phyloP scores from a whole-genome alignment of 768 basidiomycete species.

The Suillus spraguei region DNA sequence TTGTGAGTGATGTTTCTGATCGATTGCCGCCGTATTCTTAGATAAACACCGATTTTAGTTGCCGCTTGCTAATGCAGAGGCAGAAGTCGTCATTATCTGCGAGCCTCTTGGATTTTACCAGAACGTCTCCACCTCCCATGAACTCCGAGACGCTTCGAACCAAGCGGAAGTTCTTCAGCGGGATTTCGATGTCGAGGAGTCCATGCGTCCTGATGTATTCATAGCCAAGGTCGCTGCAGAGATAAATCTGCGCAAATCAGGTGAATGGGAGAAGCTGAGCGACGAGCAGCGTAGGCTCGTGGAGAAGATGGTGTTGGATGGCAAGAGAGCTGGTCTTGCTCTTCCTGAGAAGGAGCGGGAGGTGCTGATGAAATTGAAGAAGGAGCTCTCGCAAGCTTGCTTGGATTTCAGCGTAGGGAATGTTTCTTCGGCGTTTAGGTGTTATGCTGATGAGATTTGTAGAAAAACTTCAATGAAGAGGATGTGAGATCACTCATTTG shows the following conservation, averaged over 20 bases:
- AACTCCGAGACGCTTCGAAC: conserved; percentile 81
- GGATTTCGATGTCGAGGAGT: conserved; percentile 73
- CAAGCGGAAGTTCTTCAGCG: conserved; percentile 70
- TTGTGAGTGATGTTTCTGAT: conserved; percentile 52
- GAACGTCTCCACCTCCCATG: conserved; percentile 74
- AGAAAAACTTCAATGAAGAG: conserved; percentile 93
- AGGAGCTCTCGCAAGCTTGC: conserved; percentile 74
- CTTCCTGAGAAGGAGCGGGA: conserved; percentile 65
- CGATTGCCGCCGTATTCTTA: conserved; percentile 21
- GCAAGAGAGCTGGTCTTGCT: conserved; percentile 77
- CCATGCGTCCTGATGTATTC: conserved; percentile 83
- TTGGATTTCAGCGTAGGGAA: conserved; percentile 74
- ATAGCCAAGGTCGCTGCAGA: conserved; percentile 70
- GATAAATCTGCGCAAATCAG: conserved; percentile 65
- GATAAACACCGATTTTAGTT: conserved; percentile 40
- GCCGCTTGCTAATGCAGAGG: conserved; percentile 62
- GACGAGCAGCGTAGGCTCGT: conserved; percentile 76
- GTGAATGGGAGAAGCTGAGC: conserved; percentile 60
- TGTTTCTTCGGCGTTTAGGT: neutral
- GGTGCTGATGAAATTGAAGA: conserved; percentile 63
- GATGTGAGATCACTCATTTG: conserved; percentile 45
- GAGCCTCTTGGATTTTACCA: conserved; percentile 81
- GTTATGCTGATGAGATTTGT: neutral
- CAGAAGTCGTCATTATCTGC: conserved; percentile 47
- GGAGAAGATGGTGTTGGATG: conserved; percentile 79